Percentiles rank a stretch among this genome's conserved stretches.
phyloP scores from a whole-genome alignment of 345 rosid species.

The Populus alba region DNA sequence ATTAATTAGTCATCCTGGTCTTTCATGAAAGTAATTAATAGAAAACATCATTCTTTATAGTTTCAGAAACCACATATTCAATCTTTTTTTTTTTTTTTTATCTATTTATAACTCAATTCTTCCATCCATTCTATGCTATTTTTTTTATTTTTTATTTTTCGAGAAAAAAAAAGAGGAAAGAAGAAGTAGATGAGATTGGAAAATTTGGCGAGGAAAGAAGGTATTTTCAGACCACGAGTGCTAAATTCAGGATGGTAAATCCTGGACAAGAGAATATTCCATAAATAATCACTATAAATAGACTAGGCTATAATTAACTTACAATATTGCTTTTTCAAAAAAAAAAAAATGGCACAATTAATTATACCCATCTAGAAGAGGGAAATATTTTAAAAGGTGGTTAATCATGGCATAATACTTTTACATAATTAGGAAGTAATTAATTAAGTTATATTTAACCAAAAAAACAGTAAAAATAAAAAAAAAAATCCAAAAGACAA shows the following conservation, averaged over 20 bases:
- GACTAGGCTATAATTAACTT: background rate
- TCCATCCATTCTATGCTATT: too few relatives aligned
- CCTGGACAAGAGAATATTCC: too few relatives aligned
- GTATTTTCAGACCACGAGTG: too few relatives aligned
- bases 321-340: background rate
- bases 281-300: background rate
- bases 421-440: background rate
- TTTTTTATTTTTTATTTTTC: too few relatives aligned
- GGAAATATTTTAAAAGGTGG: too few relatives aligned
- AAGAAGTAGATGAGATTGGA: too few relatives aligned
- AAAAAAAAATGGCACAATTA: background rate
- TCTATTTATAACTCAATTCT: too few relatives aligned
- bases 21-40: background rate
- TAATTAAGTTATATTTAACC: background rate
- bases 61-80: background rate
- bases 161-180: too few relatives aligned
- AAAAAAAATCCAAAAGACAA: background rate
- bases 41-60: background rate
- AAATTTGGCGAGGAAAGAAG: too few relatives aligned
- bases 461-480: background rate
- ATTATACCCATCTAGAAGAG: conserved; percentile 4
- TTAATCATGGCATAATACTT: background rate
- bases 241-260: too few relatives aligned
- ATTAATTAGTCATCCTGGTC: background rate
- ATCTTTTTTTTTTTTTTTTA: too few relatives aligned